Evolutionary conservation across 345 rosid species (phyloP), one percentile per base, ranked within the genome.

Genomic region (Eucalyptus virginea): DNA sequence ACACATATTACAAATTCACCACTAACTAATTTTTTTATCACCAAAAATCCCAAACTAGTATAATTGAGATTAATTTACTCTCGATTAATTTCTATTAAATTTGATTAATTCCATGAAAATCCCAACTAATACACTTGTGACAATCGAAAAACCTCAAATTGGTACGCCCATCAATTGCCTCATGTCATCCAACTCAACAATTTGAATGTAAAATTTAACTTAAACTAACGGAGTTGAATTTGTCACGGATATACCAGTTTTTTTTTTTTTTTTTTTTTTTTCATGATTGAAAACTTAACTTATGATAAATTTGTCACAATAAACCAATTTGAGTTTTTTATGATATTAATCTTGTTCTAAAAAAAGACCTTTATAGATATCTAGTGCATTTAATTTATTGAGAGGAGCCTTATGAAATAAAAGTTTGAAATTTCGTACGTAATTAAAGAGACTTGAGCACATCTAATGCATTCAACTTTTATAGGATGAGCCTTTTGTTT

Each of bases 221-320:
- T 52, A 52, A 52, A 52, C 1, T 2, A 52, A 52, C 0, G 0
- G 0, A 52, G 58, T 52, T 52, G 1, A 52, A 52, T 52, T 52
- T 52, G 11, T 52, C 2, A 52, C 0, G 0, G 0, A 52, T 19
- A 0, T 52, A 52, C 5, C 5, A 0, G 0, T 52, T 50, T 52
- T 8, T 19, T 52, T 52, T 52, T 52, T 9, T 52, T 52, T 52
- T 52, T 9, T 52, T 50, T 52, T 8, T 19, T 52, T 52, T 52
- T 52, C 10, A 2, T 52, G 5, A 8, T 52, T 52, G 0, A 52
- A 52, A 52, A 52, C 4, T 19, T 8, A 21, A 0, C 21, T 52
- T 52, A 52, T 1, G 0, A 8, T 52, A 19, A 52, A 52, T 52
- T 52, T 8, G 2, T 19, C 5, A 52, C 5, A 19, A 52, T 52